Base-by-base conservation (phyloP, 805 yeast species). In the Wickerhamiella australiensis region DNA sequence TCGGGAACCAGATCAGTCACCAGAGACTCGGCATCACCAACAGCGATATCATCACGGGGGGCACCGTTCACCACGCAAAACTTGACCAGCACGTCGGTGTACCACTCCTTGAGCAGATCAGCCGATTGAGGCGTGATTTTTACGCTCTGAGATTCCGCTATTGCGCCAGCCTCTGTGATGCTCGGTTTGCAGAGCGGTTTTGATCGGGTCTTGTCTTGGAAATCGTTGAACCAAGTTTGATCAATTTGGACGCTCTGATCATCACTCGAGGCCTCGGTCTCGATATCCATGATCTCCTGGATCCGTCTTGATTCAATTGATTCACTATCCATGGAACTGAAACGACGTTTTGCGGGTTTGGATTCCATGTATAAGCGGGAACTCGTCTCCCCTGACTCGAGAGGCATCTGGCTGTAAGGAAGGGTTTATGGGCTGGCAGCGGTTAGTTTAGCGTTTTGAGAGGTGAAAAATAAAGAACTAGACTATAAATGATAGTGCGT, bases 331-430 rank as follows among this genome's bases (percentile, higher is more conserved):
- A 46, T 46, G 36, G 36, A 26, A 20, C 42, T 35, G 35, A 46
- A 46, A 4, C 49, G 42, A n/a, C 49, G 42, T 27, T 46, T 46
- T 22, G 27, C 44, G 31, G 27, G 44, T 25, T 33, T 33, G 20
- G 44, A 22, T 41, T 41, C 44, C 44, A 41, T 41, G 31, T 15
- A 35, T 17, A 37, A 37, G 38, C 38, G 38, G 9, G n/a, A 29
- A 29, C 33, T n/a, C 13, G 4, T 11, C 33, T 29, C 33, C 18
- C 38, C 29, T 7, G 29, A 26, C 9, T 26, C 29, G 29, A 26
- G 29, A n/a, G n/a, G n/a, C n/a, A n/a, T n/a, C n/a, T n/a, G n/a
- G n/a, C n/a, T n/a, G n/a, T n/a, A n/a, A n/a, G n/a, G n/a, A n/a
- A n/a, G n/a, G n/a, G n/a, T n/a, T n/a, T n/a, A n/a, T n/a, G n/a